phyloP scores from a whole-genome alignment of 2,329 filamentous ascomycete species.

The Penicillium sp. region DNA sequence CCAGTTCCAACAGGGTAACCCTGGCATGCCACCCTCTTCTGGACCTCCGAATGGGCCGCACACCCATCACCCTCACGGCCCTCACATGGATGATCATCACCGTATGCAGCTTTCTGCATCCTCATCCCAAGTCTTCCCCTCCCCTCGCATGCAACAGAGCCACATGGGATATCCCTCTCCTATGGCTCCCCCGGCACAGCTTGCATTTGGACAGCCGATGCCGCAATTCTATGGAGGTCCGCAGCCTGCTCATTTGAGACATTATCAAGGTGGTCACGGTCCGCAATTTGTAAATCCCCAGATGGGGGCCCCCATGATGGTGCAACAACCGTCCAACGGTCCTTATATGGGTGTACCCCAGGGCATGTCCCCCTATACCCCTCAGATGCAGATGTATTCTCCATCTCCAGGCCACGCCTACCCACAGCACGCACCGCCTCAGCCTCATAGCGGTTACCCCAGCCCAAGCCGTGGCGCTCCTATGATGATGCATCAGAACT shows the following conservation, averaged over 20 bases:
- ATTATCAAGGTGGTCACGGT: conserved; percentile 62
- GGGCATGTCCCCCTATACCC: conserved; percentile 64
- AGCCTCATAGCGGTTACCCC: conserved; percentile 72
- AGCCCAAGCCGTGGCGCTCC: conserved; percentile 82
- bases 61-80: conserved; percentile 72
- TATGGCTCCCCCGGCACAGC: conserved; percentile 67
- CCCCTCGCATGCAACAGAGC: conserved; percentile 70
- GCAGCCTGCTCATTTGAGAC: conserved; percentile 70
- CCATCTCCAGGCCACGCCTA: conserved; percentile 70
- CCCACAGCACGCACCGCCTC: conserved; percentile 51
- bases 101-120: conserved; percentile 83
- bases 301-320: conserved; percentile 81
- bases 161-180: conserved; percentile 68
- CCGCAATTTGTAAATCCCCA: conserved; percentile 72
- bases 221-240: conserved; percentile 68
- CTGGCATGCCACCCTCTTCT: conserved; percentile 65
- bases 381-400: conserved; percentile 81
- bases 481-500: conserved; percentile 94
- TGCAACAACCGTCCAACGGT: conserved; percentile 67
- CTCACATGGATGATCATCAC: conserved; percentile 72
- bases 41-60: conserved; percentile 75
- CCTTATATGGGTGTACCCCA: conserved; percentile 72
- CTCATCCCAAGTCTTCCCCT: conserved; percentile 80
- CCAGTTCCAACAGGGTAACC: conserved; percentile 74
- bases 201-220: conserved; percentile 70